Base-by-base conservation (phyloP, 805 yeast genomes). In the Candida odintsovae region DNA sequence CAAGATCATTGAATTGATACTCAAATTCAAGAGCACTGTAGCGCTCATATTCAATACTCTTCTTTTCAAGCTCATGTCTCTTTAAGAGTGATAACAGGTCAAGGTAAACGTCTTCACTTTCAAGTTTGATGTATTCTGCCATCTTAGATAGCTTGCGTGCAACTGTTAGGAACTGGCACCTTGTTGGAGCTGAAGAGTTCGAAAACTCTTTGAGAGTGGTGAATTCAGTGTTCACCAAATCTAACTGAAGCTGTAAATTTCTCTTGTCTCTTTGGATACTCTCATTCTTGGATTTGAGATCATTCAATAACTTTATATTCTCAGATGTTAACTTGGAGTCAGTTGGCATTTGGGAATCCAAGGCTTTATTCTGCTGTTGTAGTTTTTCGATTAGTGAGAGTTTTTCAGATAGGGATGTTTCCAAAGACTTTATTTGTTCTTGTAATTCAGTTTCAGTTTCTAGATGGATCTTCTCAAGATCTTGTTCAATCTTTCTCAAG, bases 401-500 rank as follows among this genome's bases (percentile, higher is more conserved):
- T 29, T 58, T 60, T 3, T 46, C 49, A 6, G 41, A 40, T 15
- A 66, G 10, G 15, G 53, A 46, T 4, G n/a, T 22, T n/a, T 63
- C 54, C 23, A 67, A 52, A 0, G 43, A 44, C 3, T 44, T 50
- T 6, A 80, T 63, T 5, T 76, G 73, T 2, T 54, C 46, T 13
- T 66, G 63, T 13, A 80, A 61, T 22, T 76, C 77, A 4, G 50
- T 47, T 48, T 78, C 82, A 0, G 75, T 63, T 15, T 66, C 69
- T 2, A 56, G 21, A 44, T 73, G 78, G 25, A 64, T 59, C 18
- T 66, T 69, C 43, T 77, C 80, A 31, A 79, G 55, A 41, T 76
- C 77, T 38, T 63, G 67, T 45, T 80, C 79, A 13, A 81, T 56
- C 26, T 68, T 71, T 46, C 73, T 75, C 28, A 81, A 52, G 47